phyloP scores from a whole-genome alignment of 1,139 yeast genomes.

The Casaregolazyma lundiana region DNA sequence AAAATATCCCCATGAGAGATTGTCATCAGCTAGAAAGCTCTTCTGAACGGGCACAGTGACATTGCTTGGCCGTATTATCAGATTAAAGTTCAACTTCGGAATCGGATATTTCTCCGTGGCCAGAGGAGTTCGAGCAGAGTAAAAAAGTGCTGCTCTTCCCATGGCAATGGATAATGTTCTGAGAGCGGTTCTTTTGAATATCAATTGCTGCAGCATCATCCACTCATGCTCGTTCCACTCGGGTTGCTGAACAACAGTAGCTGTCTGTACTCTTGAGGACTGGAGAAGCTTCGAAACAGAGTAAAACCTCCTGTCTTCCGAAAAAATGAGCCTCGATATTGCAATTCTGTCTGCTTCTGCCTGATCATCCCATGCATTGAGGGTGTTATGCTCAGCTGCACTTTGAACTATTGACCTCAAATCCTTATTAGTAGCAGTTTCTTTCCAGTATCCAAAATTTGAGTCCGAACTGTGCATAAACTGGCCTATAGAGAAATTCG shows the following conservation, averaged over 20 bases:
- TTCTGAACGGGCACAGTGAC: conserved; percentile 59
- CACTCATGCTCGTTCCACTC: conserved; percentile 53
- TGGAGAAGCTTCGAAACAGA: conserved; percentile 71
- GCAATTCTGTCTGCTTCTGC: conserved; percentile 62
- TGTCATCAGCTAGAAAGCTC: conserved; percentile 46
- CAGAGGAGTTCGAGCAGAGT: conserved; percentile 69
- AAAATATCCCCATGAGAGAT: conserved; percentile 79
- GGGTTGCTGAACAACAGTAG: conserved; percentile 38
- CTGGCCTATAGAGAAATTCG: conserved; percentile 13
- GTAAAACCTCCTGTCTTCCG: conserved; percentile 71
- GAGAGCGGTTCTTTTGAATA: conserved; percentile 60
- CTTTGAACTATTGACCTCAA: conserved; percentile 46
- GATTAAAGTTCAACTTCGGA: conserved; percentile 68
- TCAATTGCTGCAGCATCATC: conserved; percentile 53
- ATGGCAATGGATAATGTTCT: conserved; percentile 73
- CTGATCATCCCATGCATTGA: conserved; percentile 64
- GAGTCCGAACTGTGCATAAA: conserved; percentile 5
- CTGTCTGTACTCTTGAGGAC: conserved; percentile 57
- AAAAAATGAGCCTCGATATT: conserved; percentile 68
- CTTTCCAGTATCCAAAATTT: conserved; percentile 15
- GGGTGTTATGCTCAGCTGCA: conserved; percentile 46
- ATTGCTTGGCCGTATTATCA: conserved; percentile 63
- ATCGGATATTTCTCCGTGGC: conserved; percentile 81
- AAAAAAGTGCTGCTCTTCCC: conserved; percentile 72
- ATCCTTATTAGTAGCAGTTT: conserved; percentile 34